Conservation (phyloP, 129 eudicot species). For the Artemisia argyi region DNA sequence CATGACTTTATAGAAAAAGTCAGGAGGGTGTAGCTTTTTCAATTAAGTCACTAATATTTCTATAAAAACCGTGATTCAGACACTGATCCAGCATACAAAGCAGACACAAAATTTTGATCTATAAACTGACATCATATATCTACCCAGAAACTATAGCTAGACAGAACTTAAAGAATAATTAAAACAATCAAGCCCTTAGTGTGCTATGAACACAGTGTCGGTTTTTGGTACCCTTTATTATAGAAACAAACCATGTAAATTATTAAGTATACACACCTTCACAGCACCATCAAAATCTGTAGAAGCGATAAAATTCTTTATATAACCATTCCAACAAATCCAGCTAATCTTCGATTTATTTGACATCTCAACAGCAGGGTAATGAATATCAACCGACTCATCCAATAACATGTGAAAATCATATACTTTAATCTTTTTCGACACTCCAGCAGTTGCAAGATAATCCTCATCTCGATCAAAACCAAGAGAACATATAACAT, state of each 20-base stretch:
- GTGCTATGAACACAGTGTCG: neutral
- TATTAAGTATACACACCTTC: conserved; percentile 57
- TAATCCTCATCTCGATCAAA: conserved; percentile 93
- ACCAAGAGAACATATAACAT: conserved; percentile 87
- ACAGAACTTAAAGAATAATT: too few relatives aligned
- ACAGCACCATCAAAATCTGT: conserved; percentile 92
- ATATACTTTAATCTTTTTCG: conserved; percentile 78
- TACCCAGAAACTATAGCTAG: too few relatives aligned
- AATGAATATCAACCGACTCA: conserved; percentile 83
- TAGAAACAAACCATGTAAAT: conserved; percentile 6
- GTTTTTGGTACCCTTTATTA: neutral
- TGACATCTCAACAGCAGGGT: conserved; percentile 80
- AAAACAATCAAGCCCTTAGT: too few relatives aligned
- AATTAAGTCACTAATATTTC: too few relatives aligned
- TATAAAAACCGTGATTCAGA: too few relatives aligned
- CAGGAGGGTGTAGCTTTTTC: too few relatives aligned
- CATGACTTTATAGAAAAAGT: too few relatives aligned
- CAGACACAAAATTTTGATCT: too few relatives aligned
- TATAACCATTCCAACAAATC: conserved; percentile 83
- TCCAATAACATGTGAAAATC: conserved; percentile 58
- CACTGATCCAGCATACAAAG: too few relatives aligned
- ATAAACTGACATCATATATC: too few relatives aligned
- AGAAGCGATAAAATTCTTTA: conserved; percentile 82
- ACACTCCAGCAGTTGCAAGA: conserved; percentile 93
- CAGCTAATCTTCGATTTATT: conserved; percentile 78